A percentile compares a stretch with the other conserved stretches of the same genome.
Evolutionary conservation across 352 stramenopile genomes (phyloP).

Genomic region (Globisporangium spinosum): DNA sequence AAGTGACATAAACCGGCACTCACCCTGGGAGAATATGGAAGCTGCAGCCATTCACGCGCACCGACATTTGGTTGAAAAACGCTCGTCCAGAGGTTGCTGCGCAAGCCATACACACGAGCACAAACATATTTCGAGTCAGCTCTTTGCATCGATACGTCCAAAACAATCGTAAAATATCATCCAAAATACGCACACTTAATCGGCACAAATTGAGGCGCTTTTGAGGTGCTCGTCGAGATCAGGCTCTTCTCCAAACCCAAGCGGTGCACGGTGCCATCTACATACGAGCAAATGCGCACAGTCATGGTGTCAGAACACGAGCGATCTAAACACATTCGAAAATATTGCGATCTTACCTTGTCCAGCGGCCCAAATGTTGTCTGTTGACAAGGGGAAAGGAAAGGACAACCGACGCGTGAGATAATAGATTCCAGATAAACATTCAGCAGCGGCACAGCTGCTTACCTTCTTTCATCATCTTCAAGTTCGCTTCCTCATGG

Average conservation of each 20-base stretch:
- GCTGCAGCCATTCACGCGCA: constrained; percentile 81
- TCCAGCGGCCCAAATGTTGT: constrained; percentile 85
- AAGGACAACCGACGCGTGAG: not conserved
- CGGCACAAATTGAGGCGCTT: constrained; percentile 46
- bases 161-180: not conserved
- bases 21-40: constrained; percentile 78
- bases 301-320: not conserved
- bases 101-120: not conserved
- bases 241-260: constrained; percentile 83
- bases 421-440: not conserved
- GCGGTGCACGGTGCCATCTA: constrained; percentile 78
- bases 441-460: not conserved
- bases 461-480: constrained; percentile 79
- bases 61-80: constrained; percentile 88
- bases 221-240: constrained; percentile 51
- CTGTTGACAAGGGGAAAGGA: constrained; percentile 18
- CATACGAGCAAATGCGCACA: not conserved
- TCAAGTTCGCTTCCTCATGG: constrained; percentile 78
- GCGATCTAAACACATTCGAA: not conserved
- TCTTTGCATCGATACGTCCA: not conserved
- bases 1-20: not conserved
- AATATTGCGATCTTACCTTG: constrained; percentile 20
- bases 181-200: constrained; percentile 45
- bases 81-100: constrained; percentile 34
- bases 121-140: not conserved